Percentiles rank a stretch among this genome's conserved stretches.
These are phyloP conservation scores for Chenopodium suecicum DNA, from an alignment of 148 eudicot genomes.

Conservation along the genomic window DNA sequence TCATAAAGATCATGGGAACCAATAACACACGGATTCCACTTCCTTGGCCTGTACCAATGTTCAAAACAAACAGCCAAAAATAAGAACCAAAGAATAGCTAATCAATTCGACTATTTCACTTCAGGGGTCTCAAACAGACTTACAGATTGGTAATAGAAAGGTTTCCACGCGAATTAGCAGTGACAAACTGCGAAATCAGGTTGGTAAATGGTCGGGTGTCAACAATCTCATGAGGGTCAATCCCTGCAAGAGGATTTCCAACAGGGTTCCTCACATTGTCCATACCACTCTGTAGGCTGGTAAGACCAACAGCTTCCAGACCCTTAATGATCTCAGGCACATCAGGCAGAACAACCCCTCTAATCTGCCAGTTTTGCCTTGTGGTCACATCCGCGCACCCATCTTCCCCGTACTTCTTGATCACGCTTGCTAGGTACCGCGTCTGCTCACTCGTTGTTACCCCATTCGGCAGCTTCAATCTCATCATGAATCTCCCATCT, in stretches of 20 bases:
- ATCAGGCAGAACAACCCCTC: slow-evolving; percentile 86
- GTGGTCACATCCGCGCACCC: slow-evolving; percentile 98
- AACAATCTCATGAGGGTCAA: slow-evolving; percentile 87
- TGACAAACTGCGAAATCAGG: slow-evolving; percentile 72
- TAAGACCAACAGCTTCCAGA: slow-evolving; percentile 71
- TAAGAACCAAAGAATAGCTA: not conserved
- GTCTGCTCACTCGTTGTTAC: slow-evolving; percentile 94
- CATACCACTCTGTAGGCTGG: slow-evolving; percentile 97
- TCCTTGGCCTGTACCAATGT: slow-evolving; percentile 69
- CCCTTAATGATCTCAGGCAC: slow-evolving; percentile 89
- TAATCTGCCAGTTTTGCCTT: slow-evolving; percentile 96
- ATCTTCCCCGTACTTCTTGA: slow-evolving; percentile 79
- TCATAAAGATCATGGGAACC: slow-evolving; percentile 95
- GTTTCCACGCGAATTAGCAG: slow-evolving; percentile 80
- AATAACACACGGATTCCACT: slow-evolving; percentile 95
- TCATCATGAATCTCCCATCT: slow-evolving; percentile 99
- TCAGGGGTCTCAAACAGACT: slow-evolving; percentile 21
- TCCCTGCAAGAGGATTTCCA: slow-evolving; percentile 91
- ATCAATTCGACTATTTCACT: not conserved
- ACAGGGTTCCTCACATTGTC: slow-evolving; percentile 96
- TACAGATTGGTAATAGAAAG: slow-evolving; percentile 74
- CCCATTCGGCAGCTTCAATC: slow-evolving; percentile 94
- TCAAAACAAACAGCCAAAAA: not conserved
- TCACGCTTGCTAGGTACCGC: slow-evolving; percentile 82
- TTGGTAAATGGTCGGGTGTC: slow-evolving; percentile 82